phyloP scores from a whole-genome alignment of 805 yeast species.

The Saccharomycopsis lassenensis region DNA sequence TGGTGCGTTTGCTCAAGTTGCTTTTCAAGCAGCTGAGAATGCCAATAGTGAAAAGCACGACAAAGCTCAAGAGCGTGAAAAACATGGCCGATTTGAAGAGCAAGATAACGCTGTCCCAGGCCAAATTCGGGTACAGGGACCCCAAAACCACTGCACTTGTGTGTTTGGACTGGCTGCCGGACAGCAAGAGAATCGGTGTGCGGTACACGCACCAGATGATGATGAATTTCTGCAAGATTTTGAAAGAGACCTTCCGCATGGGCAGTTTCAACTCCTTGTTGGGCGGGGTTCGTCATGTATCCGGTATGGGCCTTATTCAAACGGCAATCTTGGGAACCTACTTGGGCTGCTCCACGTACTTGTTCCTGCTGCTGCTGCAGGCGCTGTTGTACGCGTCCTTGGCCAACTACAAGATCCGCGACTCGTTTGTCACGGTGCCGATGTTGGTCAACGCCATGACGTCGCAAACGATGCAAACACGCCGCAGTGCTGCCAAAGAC shows the following conservation, averaged over 20 bases:
- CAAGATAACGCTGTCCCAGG: constrained; percentile 16
- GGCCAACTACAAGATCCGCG: constrained; percentile 72
- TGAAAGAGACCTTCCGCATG: constrained; percentile 87
- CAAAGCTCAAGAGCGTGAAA: constrained; percentile 36
- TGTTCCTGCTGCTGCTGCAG: constrained; percentile 73
- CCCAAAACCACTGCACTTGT: constrained; percentile 42
- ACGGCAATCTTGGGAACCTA: constrained; percentile 77
- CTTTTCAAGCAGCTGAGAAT: constrained; percentile 25
- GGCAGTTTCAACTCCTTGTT: constrained; percentile 60
- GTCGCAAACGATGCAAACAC: too few species aligned
- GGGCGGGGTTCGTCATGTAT: constrained; percentile 77
- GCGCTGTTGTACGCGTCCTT: constrained; percentile 55
- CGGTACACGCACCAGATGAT: constrained; percentile 45
- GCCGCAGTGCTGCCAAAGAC: too few species aligned
- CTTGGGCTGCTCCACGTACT: constrained; percentile 74
- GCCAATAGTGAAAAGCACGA: constrained; percentile 56
- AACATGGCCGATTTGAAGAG: constrained; percentile 17
- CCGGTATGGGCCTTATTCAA: constrained; percentile 83
- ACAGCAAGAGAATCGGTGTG: constrained; percentile 53
- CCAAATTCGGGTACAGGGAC: constrained; percentile 27
- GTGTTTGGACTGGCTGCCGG: constrained; percentile 64
- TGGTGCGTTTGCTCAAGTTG: constrained; percentile 47
- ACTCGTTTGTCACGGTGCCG: constrained; percentile 73
- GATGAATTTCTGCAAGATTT: constrained; percentile 71
- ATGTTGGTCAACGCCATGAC: constrained; percentile 71